A percentile compares a stretch with the other conserved stretches of the same genome.
Conservation (phyloP, 306 rosid species). For the Pyrus communis region DNA sequence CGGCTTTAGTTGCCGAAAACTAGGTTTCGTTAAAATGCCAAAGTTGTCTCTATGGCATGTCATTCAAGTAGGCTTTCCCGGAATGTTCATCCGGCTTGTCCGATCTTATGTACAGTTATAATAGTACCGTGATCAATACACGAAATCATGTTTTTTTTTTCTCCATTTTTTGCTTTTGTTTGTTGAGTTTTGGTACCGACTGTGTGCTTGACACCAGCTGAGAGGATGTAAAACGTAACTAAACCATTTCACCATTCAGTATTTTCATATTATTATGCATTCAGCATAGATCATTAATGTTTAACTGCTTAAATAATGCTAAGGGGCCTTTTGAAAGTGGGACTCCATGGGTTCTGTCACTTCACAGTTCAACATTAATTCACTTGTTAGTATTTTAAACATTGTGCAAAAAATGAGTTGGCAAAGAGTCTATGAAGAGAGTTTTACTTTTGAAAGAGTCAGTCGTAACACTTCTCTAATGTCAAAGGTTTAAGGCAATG, state of each 20-base stretch:
- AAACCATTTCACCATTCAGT: neutral
- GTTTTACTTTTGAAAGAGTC: too few relatives aligned
- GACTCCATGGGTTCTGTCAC: too few relatives aligned
- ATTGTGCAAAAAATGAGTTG: too few relatives aligned
- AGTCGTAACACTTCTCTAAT: too few relatives aligned
- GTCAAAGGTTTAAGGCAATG: neutral
- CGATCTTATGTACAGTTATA: conserved; percentile 55
- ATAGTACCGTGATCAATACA: conserved; percentile 44
- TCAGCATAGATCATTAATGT: neutral
- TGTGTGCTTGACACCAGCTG: conserved; percentile 11
- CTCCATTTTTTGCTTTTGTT: neutral
- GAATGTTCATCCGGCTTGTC: conserved; percentile 33
- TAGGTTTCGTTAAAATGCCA: conserved; percentile 30
- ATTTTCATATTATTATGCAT: neutral
- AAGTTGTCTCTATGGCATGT: conserved; percentile 21
- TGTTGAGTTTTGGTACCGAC: conserved; percentile 1
- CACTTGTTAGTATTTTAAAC: too few relatives aligned
- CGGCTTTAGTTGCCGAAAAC: conserved; percentile 48
- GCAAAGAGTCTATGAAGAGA: too few relatives aligned
- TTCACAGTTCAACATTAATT: too few relatives aligned
- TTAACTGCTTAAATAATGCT: neutral
- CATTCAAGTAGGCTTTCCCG: conserved; percentile 36
- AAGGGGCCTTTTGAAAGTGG: too few relatives aligned
- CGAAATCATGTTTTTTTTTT: conserved; percentile 15
- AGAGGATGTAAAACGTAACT: neutral